Evolutionary conservation across 768 basidiomycete genomes (phyloP).

Genomic region (Tricholomella constricta): DNA sequence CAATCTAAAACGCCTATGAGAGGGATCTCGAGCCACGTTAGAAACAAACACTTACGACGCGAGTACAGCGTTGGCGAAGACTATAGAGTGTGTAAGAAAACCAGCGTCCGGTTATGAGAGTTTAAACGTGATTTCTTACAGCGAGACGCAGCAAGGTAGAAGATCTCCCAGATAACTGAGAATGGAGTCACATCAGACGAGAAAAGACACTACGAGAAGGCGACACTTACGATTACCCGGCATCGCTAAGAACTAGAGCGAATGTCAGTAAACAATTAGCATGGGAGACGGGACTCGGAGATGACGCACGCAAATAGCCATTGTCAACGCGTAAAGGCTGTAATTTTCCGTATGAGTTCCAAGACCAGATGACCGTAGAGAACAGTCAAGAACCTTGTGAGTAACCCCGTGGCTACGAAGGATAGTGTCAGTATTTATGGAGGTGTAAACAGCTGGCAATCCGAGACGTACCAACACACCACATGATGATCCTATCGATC

Average conservation of each 20-base stretch:
- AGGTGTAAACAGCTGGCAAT: background rate
- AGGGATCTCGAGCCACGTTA: background rate
- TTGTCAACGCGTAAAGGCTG: background rate
- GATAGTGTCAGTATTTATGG: background rate
- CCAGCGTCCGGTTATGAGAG: too few relatives aligned
- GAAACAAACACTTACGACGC: background rate
- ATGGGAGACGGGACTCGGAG: background rate
- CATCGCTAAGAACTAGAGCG: background rate
- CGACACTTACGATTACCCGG: too few relatives aligned
- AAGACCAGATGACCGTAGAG: too few relatives aligned
- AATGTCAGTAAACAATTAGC: background rate
- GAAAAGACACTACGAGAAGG: too few relatives aligned
- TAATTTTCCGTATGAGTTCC: too few relatives aligned
- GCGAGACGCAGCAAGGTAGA: background rate
- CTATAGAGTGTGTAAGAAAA: too few relatives aligned
- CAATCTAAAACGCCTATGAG: background rate
- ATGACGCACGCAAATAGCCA: background rate
- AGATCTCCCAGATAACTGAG: background rate
- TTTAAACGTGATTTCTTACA: background rate
- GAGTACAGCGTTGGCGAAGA: too few relatives aligned
- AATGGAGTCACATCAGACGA: too few relatives aligned
- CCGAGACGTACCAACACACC: too few relatives aligned
- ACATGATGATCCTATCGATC: too few relatives aligned
- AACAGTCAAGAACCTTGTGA: too few relatives aligned
- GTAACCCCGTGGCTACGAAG: too few relatives aligned